A percentile compares a stretch with the other conserved stretches of the same genome.
These are phyloP conservation scores for Cyberlindnera veronae DNA, from an alignment of 805 yeast species.

Conservation along the genomic window DNA sequence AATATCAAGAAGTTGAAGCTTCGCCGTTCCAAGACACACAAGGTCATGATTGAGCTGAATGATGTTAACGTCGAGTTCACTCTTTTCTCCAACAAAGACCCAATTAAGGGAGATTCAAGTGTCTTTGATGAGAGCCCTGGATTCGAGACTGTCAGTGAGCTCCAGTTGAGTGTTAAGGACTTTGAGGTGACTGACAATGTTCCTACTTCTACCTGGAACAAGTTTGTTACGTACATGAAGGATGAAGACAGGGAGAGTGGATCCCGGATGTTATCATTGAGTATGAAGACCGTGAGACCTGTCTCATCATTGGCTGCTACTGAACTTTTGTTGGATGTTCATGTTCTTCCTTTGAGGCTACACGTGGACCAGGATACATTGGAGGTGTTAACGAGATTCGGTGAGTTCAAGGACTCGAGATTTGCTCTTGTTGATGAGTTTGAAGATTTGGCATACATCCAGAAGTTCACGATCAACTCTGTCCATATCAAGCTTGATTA, in stretches of 20 bases:
- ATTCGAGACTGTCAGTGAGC: slow-evolving; percentile 45
- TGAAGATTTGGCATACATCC: slow-evolving; percentile 66
- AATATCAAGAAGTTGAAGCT: slow-evolving; percentile 47
- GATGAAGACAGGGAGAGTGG: slow-evolving; percentile 67
- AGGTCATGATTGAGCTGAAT: slow-evolving; percentile 51
- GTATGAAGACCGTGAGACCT: slow-evolving; percentile 61
- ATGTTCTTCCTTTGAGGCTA: slow-evolving; percentile 69
- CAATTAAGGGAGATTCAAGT: slow-evolving; percentile 28
- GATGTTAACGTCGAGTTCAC: slow-evolving; percentile 48
- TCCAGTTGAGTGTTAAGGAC: slow-evolving; percentile 48
- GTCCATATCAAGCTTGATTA: slow-evolving; percentile 74
- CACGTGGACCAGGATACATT: slow-evolving; percentile 93
- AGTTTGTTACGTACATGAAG: slow-evolving; percentile 66
- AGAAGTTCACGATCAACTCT: slow-evolving; percentile 59
- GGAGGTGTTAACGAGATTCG: slow-evolving; percentile 76
- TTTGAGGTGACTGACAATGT: slow-evolving; percentile 72
- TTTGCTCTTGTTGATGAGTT: slow-evolving; percentile 55
- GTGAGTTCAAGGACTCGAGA: slow-evolving; percentile 71
- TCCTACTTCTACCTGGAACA: slow-evolving; percentile 88
- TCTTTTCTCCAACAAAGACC: slow-evolving; percentile 46
- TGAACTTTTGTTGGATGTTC: slow-evolving; percentile 54
- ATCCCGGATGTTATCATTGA: slow-evolving; percentile 55
- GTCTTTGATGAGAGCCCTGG: slow-evolving; percentile 25
- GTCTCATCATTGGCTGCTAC: slow-evolving; percentile 59
- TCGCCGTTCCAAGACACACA: slow-evolving; percentile 61